These are phyloP conservation scores for Pseudogymnoascus sp. DNA, from an alignment of 2,329 filamentous ascomycete species.

Conservation along the genomic window DNA sequence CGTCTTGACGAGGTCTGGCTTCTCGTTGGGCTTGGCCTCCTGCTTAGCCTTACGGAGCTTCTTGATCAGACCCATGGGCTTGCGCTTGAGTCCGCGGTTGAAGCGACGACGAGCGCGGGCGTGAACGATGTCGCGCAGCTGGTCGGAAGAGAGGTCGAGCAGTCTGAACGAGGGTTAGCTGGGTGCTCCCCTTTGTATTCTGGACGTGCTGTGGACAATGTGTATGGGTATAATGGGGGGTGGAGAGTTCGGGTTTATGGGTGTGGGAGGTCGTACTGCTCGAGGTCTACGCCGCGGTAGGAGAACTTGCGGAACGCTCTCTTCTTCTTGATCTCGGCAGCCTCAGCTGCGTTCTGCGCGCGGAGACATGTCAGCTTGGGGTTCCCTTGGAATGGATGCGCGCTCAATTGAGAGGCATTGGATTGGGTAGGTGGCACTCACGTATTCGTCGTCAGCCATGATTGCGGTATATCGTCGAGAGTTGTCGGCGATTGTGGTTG, in stretches of 20 bases:
- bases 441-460: conserved; percentile 76
- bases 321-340: conserved; percentile 99
- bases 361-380: conserved; percentile 27
- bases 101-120: conserved; percentile 96
- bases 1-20: conserved; percentile 98
- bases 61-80: conserved; percentile 99
- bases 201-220: conserved; percentile 16
- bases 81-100: conserved; percentile 99
- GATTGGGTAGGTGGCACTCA: conserved; percentile 37
- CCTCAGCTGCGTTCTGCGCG: conserved; percentile 85
- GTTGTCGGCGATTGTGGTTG: conserved; percentile 15
- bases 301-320: conserved; percentile 99
- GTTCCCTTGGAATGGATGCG: neutral
- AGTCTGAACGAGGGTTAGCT: conserved; percentile 53
- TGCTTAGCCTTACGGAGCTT: conserved; percentile 99
- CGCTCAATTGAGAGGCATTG: neutral
- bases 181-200: conserved; percentile 28
- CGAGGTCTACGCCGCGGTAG: conserved; percentile 98
- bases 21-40: conserved; percentile 98
- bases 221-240: conserved; percentile 10
- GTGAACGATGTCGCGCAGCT: conserved; percentile 99
- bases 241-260: neutral
- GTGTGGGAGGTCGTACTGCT: conserved; percentile 65
- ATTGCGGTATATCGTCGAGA: conserved; percentile 39
- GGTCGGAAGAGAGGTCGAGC: conserved; percentile 95